phyloP scores from a whole-genome alignment of 2,329 filamentous ascomycete genomes.

The Colletotrichum spaethianum region DNA sequence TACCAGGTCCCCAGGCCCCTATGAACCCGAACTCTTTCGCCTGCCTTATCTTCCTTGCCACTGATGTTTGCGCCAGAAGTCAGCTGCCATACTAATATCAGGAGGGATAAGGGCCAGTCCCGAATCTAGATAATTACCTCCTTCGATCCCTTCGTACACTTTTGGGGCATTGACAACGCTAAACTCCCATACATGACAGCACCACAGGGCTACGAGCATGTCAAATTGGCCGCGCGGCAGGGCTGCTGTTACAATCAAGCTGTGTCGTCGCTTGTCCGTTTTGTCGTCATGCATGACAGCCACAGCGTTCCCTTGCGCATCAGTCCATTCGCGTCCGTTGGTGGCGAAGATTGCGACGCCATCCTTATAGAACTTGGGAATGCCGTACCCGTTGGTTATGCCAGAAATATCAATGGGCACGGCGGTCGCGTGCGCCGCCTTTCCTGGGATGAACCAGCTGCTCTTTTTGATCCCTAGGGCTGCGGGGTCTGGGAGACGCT shows the following conservation, averaged over 20 bases:
- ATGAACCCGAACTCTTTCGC: constrained; percentile 5
- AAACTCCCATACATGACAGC: constrained; percentile 18
- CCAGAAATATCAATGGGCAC: constrained; percentile 9
- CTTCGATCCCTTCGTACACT: constrained; percentile 6
- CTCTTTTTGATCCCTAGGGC: constrained; percentile 3
- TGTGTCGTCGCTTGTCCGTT: neutral
- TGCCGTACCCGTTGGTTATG: constrained; percentile 3
- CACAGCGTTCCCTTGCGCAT: constrained; percentile 1
- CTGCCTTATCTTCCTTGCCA: constrained; percentile 9
- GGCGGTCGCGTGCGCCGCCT: neutral
- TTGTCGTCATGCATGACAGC: constrained; percentile 10
- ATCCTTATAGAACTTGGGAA: constrained; percentile 1
- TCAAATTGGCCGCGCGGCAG: neutral
- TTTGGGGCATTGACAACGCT: constrained; percentile 8
- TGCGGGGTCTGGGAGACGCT: neutral
- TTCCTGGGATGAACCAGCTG: neutral
- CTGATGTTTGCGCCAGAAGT: neutral
- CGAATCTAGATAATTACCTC: constrained; percentile 1
- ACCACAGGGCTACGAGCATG: constrained; percentile 23
- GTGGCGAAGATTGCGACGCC: neutral
- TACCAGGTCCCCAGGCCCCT: neutral
- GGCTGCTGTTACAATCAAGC: neutral
- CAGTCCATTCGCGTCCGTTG: constrained; percentile 9
- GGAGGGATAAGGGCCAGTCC: neutral
- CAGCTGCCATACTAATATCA: neutral